phyloP scores from a whole-genome alignment of 352 stramenopile genomes.

The Phytophthora sojae region DNA sequence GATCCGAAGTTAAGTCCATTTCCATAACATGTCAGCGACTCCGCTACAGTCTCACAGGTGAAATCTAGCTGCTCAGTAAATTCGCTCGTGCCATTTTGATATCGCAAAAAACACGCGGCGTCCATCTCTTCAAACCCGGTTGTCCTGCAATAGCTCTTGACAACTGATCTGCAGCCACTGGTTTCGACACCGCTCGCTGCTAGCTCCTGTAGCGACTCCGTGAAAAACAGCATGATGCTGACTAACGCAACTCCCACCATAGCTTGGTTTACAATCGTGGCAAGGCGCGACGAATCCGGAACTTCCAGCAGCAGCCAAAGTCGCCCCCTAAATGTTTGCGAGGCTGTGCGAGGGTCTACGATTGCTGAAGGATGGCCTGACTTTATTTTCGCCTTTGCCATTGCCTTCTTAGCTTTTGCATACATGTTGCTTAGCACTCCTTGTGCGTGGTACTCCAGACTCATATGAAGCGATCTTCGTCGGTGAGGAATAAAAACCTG shows the following conservation, averaged over 20 bases:
- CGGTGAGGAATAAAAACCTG: constrained; percentile 69
- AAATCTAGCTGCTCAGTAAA: constrained; percentile 55
- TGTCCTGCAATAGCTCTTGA: constrained; percentile 59
- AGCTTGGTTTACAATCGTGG: constrained; percentile 57
- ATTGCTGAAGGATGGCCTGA: constrained; percentile 19
- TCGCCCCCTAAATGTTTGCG: constrained; percentile 43
- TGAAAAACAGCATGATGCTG: constrained; percentile 78
- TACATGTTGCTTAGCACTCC: constrained; percentile 60
- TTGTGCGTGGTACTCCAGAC: constrained; percentile 17
- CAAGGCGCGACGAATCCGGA: constrained; percentile 62
- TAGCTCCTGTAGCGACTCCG: constrained; percentile 74
- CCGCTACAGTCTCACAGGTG: constrained; percentile 28
- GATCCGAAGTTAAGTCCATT: constrained; percentile 67
- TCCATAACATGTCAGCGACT: constrained; percentile 52
- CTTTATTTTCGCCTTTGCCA: constrained; percentile 40
- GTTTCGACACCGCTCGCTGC: constrained; percentile 55
- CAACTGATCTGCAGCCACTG: constrained; percentile 49
- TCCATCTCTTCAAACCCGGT: constrained; percentile 44
- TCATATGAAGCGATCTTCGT: constrained; percentile 19
- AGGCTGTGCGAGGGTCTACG: constrained; percentile 28
- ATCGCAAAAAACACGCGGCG: constrained; percentile 58
- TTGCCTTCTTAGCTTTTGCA: constrained; percentile 41
- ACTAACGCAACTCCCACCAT: constrained; percentile 65
- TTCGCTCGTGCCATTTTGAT: constrained; percentile 35
- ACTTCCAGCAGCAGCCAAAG: constrained; percentile 71